Evolutionary conservation across 2,329 filamentous ascomycete genomes (phyloP).

Genomic region (Aureobasidium namibiae): DNA sequence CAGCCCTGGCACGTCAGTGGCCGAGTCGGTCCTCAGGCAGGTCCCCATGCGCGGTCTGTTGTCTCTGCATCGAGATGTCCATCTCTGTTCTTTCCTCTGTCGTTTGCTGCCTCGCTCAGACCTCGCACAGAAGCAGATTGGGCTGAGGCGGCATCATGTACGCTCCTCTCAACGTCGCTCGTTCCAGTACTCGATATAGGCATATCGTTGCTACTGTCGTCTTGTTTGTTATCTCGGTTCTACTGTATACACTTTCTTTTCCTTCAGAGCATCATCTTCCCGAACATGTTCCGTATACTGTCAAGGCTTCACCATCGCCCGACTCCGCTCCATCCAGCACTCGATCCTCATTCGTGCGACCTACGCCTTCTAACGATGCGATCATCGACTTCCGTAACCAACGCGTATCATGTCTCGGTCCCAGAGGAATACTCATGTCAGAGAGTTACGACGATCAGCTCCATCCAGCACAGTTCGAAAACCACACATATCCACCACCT

Average conservation of each 20-base stretch:
- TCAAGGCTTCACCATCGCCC: not conserved
- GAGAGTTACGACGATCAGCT: slow-evolving; percentile 11
- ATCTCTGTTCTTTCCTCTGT: not conserved
- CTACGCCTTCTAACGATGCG: not conserved
- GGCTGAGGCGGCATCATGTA: slow-evolving; percentile 8
- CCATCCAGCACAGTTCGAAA: not conserved
- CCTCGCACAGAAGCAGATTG: not conserved
- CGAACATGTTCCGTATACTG: not conserved
- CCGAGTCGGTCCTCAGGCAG: not conserved
- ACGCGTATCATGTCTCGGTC: slow-evolving; percentile 4
- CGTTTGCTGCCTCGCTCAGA: not conserved
- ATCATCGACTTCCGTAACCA: not conserved
- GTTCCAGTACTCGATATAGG: not conserved
- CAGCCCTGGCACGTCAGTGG: slow-evolving; percentile 4
- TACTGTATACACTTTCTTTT: slow-evolving; percentile 8
- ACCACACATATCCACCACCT: not conserved
- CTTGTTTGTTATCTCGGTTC: slow-evolving; percentile 1
- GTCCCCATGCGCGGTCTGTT: not conserved
- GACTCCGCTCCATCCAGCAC: not conserved
- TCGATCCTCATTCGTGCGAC: not conserved
- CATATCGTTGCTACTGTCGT: not conserved
- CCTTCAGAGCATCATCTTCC: not conserved
- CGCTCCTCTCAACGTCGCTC: not conserved
- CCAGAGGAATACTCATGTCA: slow-evolving; percentile 1
- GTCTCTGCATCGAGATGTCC: not conserved